Base-by-base conservation (phyloP, 2,329 filamentous ascomycete species). In the Alternaria angustiovoidea region DNA sequence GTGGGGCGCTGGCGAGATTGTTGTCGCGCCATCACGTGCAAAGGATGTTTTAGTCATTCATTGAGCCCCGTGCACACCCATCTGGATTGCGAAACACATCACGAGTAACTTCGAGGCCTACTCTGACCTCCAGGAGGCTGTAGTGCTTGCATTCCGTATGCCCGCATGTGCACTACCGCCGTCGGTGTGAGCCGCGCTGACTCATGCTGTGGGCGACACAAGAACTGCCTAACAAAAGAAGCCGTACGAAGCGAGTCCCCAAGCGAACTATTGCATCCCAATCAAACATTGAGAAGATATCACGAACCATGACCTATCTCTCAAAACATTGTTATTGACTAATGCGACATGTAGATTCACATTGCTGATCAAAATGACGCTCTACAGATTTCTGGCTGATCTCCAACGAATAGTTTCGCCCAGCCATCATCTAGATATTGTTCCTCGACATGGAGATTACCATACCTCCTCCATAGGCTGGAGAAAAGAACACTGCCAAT, bases 91-190 rank as follows among this genome's bases (percentile, higher is more conserved):
- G 22, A 3, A 16, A 8, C 14, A 24, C 14, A 3, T 3, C 1
- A 36, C 32, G 32, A 36, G 11, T 6, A 16, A 7, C 12, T 36
- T 16, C 0, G 0, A 12, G 32, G 14, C 32, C 11, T 14, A 36
- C 14, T 6, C 14, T 5, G 0, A 36, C 32, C 0, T 1, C 1
- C 32, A 16, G 1, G 14, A 0, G 14, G 14, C 11, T 36, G 6
- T 1, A 12, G 14, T 16, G 2, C 14, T 36, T 16, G 0, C 12
- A 4, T 12, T 14, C 0, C 32, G 14, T 14, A 16, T 36, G 2
- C 1, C 6, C 12, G 14, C 2, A 36, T 14, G 5, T 36, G 32
- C 14, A 36, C 12, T 14, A 16, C 0, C 20, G 14, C 12, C 3
- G 11, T 12, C 5, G 9, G 8, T 42, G 20, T 16, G 22, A 11